phyloP scores from a whole-genome alignment of 371 early-diverging fungal genomes.

The Entomophthora muscae region DNA sequence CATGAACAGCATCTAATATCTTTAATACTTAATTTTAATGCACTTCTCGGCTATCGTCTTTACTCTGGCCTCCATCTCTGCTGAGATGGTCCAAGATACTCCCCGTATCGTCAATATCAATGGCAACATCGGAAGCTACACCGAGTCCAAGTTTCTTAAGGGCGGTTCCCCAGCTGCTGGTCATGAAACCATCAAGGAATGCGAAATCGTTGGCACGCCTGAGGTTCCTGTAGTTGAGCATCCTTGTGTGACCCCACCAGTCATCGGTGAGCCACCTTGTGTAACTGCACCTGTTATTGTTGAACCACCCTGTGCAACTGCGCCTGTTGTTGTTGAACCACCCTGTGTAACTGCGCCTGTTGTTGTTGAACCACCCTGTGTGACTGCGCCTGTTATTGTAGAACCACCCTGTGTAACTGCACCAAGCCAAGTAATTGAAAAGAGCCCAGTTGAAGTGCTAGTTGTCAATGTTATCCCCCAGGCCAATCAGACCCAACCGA shows the following conservation, averaged over 20 bases:
- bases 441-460: background rate
- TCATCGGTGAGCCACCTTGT: background rate
- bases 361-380: background rate
- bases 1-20: background rate
- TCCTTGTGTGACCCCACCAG: background rate
- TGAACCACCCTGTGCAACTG: background rate
- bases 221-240: background rate
- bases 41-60: background rate
- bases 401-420: background rate
- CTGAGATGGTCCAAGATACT: background rate
- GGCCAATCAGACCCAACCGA: background rate
- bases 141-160: background rate
- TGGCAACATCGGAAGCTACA: background rate
- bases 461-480: background rate
- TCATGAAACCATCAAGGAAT: background rate
- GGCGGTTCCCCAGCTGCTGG: background rate
- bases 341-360: background rate
- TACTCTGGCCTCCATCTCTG: background rate
- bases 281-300: background rate
- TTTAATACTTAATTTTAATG: background rate
- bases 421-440: background rate
- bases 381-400: background rate
- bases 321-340: background rate
- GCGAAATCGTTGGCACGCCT: background rate
- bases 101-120: background rate